Evolutionary conservation across 2,329 filamentous ascomycete species (phyloP), one percentile per base, ranked within the genome.

Genomic region (Neonectria punicea): DNA sequence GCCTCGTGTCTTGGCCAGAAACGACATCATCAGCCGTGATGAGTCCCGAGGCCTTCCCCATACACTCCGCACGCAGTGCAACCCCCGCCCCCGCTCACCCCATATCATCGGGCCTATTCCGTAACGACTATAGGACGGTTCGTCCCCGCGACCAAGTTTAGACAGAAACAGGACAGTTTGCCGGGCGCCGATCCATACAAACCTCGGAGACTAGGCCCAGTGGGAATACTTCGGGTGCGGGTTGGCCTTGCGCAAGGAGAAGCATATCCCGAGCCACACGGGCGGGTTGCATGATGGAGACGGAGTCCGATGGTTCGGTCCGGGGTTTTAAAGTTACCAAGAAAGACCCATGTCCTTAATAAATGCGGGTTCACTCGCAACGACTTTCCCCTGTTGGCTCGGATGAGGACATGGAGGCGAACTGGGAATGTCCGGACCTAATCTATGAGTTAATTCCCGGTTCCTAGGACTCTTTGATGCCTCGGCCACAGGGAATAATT

Each of bases 21-120:
- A 22, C 43, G 32, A 46, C 49, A 8, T 25, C 49, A 8, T 25
- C 50, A 30, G 49, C 39, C 18, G 32, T 50, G 9, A 18, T 44
- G 25, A 59, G 32, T 46, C 43, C 55, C 61, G 44, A 46, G 55
- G 20, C 20, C 22, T 55, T 49, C 56, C 56, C 57, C 61, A 54
- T 59, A 22, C 51, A 55, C 61, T 63, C 61, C 61, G 55, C 50
- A 46, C 10, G 16, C 28, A 59, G 46, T 63, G 61, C 55, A 32
- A 63, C 61, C 36, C 60, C 61, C 50, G 18, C 61, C 61, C 61
- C 61, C 55, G 61, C 61, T 63, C 55, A 63, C 49, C 43, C 55
- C 61, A 63, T 58, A 18, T 28, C 61, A 50, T 63, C 61, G 50
- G 61, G 61, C 61, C 61, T 63, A 59, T 55, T 63, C 43, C 4